A percentile compares a stretch with the other conserved stretches of the same genome.
Conservation (phyloP, 2,329 filamentous ascomycete species). For the Venturia pyrina region DNA sequence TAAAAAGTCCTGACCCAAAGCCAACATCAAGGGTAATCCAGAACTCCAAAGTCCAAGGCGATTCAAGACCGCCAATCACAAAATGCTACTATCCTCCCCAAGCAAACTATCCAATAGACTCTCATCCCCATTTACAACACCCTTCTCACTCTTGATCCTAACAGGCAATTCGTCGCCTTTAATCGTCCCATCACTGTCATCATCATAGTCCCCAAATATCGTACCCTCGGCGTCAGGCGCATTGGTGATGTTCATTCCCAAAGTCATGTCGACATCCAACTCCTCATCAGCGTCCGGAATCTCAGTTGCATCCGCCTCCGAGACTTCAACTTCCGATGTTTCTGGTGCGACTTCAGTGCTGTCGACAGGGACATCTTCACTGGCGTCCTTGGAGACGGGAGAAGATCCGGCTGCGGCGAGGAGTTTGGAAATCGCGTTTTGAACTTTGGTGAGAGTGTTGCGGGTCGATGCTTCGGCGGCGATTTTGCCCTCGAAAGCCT, state of each 20-base stretch:
- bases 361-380: constrained; percentile 12
- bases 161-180: constrained; percentile 1
- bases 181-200: constrained; percentile 16
- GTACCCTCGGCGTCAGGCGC: constrained; percentile 27
- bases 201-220: constrained; percentile 14
- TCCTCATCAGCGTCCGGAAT: constrained; percentile 12
- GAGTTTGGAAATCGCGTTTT: constrained; percentile 40
- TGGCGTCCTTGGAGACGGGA: constrained; percentile 10
- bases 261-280: background rate
- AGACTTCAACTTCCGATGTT: background rate
- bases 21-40: background rate
- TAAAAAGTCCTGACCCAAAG: background rate
- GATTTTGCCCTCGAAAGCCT: constrained; percentile 38
- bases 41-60: background rate
- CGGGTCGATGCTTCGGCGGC: constrained; percentile 43
- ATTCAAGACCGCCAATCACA: background rate
- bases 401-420: constrained; percentile 24
- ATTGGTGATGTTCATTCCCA: constrained; percentile 17
- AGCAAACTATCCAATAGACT: constrained; percentile 11
- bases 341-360: background rate
- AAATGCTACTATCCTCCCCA: background rate
- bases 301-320: constrained; percentile 9
- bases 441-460: constrained; percentile 46
- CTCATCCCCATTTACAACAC: constrained; percentile 4
- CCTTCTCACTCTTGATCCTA: constrained; percentile 1